phyloP scores from a whole-genome alignment of 2,329 filamentous ascomycete genomes.

The Chaetomium sp. region DNA sequence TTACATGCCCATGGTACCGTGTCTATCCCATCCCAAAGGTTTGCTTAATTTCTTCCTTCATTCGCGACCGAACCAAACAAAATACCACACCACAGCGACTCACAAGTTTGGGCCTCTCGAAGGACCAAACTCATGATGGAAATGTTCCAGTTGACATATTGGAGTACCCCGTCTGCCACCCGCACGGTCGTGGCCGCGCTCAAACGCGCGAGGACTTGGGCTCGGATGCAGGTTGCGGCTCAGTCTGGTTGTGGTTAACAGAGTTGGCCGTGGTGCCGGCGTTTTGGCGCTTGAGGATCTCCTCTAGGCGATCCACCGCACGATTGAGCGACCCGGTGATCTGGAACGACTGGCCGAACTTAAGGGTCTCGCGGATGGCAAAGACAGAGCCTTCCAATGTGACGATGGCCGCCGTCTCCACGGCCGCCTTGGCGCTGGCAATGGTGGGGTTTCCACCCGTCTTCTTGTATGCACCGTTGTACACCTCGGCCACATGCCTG shows the following conservation, averaged over 20 bases:
- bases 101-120: not conserved
- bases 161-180: not conserved
- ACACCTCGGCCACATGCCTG: constrained; percentile 24
- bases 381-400: constrained; percentile 61
- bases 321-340: constrained; percentile 8
- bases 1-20: not conserved
- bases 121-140: not conserved
- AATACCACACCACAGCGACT: not conserved
- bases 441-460: constrained; percentile 45
- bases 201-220: constrained; percentile 9
- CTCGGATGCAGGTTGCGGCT: not conserved
- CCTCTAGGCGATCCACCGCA: constrained; percentile 11
- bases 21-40: not conserved
- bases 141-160: not conserved
- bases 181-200: not conserved
- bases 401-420: constrained; percentile 68
- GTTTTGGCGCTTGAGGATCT: not conserved
- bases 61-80: not conserved
- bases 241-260: not conserved
- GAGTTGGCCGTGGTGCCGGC: not conserved
- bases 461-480: constrained; percentile 10
- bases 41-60: not conserved
- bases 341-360: constrained; percentile 34
- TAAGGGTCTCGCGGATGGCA: constrained; percentile 62
- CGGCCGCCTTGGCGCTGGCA: constrained; percentile 68